Conservation (phyloP, 208 protist species). For the Angomonas ambiguus region DNA sequence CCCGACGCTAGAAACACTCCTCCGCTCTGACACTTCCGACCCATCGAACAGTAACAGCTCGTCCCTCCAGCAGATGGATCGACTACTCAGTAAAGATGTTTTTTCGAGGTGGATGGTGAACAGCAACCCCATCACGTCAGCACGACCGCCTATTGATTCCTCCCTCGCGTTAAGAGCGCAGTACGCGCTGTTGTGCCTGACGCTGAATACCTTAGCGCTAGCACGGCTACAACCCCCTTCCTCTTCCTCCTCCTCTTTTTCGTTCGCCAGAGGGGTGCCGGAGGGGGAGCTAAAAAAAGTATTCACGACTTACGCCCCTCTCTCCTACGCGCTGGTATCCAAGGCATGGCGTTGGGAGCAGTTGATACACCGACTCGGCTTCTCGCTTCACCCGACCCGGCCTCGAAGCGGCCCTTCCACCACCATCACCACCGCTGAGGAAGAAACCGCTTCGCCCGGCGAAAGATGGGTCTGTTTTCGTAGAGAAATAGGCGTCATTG, state of each 20-base stretch:
- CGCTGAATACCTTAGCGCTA: no score
- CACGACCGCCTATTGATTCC: slow-evolving; percentile 6
- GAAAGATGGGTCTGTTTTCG: no score
- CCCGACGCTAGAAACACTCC: no score
- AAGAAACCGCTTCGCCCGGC: no score
- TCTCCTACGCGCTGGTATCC: slow-evolving; percentile 50
- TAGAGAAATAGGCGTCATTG: no score
- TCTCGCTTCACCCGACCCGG: slow-evolving; percentile 46
- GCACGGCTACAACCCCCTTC: no score
- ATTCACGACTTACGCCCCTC: slow-evolving; percentile 39
- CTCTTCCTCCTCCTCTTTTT: no score
- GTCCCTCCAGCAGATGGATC: background rate
- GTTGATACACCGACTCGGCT: slow-evolving; percentile 71
- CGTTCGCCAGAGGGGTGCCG: slow-evolving; percentile 23
- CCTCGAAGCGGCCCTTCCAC: background rate
- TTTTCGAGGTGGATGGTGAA: background rate
- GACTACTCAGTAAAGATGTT: background rate
- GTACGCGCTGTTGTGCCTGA: slow-evolving; percentile 40
- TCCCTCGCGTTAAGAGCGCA: slow-evolving; percentile 38
- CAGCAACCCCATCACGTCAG: background rate
- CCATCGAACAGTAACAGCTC: no score
- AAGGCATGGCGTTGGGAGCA: slow-evolving; percentile 82
- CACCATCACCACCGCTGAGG: background rate
- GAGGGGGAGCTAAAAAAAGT: slow-evolving; percentile 27
- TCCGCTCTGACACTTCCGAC: no score